Base-by-base conservation (phyloP, 257 asterid species). In the Ilex aquifolium region DNA sequence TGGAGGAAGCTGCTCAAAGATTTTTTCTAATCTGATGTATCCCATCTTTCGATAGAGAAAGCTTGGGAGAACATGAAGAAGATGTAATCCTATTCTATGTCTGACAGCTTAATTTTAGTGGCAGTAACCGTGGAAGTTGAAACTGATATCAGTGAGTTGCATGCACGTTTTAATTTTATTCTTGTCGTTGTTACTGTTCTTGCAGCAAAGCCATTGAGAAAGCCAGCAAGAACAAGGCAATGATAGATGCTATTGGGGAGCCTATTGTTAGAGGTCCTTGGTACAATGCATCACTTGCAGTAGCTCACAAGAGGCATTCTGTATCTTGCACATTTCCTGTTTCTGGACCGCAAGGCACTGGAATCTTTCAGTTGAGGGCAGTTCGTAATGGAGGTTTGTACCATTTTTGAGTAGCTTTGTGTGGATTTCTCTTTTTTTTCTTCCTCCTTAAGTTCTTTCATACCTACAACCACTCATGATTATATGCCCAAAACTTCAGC, bases 131-230 rank as follows among this genome's bases (percentile, higher is more conserved):
- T 10, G 52, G 4, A 46, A 5, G 52, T 12, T 46, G n/a, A 13
- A 52, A 21, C 4, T 42, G 30, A 2, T 10, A 17, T 44, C 5
- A 17, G 30, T 53, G 21, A 32, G 12, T 32, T 8, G 48, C 44
- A 55, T 49, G 31, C 39, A 7, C 31, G 27, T 10, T 13, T 64
- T 48, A 42, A 44, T 32, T 9, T 6, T 69, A 31, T 32, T 57
- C 32, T 42, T 54, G 52, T 36, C 44, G 56, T 69, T 42, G 31
- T 36, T 36, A 36, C 42, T 36, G 8, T 49, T 67, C 49, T 67
- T 79, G 82, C 95, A 93, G 99, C 74, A 90, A 90, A 85, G 99
- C 99, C 46, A 71, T 90, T 85, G 97, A 90, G 77, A 93, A 63
- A 81, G 99, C 99, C 60, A 79, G 83, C 69, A 84, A 79, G 60